Percentiles rank a stretch among this genome's conserved stretches.
These are phyloP conservation scores for Chlorella variabilis DNA, from an alignment of 163 green algal genomes.

Conservation along the genomic window DNA sequence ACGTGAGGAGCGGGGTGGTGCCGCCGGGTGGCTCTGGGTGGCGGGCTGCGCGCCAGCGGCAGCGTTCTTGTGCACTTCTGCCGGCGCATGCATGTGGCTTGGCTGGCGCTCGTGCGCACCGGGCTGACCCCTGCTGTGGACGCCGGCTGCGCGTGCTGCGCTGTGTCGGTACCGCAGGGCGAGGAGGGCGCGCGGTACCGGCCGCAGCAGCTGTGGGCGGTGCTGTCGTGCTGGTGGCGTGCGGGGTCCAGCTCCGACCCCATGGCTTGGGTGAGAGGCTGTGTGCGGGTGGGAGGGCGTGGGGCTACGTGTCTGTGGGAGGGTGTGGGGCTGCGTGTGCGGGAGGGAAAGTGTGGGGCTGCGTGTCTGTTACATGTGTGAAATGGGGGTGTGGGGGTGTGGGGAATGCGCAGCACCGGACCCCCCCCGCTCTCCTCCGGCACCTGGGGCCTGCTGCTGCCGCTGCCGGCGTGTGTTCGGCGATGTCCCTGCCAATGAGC, in stretches of 20 bases:
- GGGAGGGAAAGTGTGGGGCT: too few relatives aligned
- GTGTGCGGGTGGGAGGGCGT: too few relatives aligned
- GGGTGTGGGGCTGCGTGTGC: not conserved
- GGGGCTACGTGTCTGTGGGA: too few relatives aligned
- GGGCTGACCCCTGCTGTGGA: not conserved
- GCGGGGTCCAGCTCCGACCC: not conserved
- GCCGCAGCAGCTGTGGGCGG: conserved; percentile 34
- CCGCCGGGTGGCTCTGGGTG: not conserved
- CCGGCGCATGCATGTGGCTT: not conserved
- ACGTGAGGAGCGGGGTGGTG: conserved; percentile 1
- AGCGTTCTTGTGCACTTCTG: not conserved
- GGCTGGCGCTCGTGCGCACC: too few relatives aligned
- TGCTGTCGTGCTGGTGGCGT: conserved; percentile 32
- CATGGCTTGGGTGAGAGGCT: not conserved
- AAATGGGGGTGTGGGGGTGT: too few relatives aligned
- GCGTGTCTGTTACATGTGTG: too few relatives aligned
- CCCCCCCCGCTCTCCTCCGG: too few relatives aligned
- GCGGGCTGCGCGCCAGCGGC: not conserved
- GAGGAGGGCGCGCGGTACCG: conserved; percentile 30
- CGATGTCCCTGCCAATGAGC: too few relatives aligned
- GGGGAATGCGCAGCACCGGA: too few relatives aligned
- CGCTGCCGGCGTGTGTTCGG: too few relatives aligned
- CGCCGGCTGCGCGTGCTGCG: not conserved
- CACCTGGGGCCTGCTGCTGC: too few relatives aligned
- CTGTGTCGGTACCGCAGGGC: not conserved